Evolutionary conservation across 2,329 filamentous ascomycete genomes (phyloP).

Genomic region (Aquanectria penicillioides): DNA sequence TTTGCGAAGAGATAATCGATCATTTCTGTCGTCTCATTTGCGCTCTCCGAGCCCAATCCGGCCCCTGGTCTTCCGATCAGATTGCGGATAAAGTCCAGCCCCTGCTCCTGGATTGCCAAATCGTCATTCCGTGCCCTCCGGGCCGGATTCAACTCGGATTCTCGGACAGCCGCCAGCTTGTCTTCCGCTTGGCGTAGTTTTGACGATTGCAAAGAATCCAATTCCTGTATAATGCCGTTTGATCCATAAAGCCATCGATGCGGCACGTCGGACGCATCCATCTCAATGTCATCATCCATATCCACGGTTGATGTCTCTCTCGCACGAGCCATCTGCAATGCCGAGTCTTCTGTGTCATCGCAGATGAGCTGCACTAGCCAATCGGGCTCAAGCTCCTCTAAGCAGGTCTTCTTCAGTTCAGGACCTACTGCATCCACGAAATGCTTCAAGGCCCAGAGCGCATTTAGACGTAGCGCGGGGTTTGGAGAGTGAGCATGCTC

Average conservation of each 20-base stretch:
- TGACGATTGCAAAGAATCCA: constrained; percentile 50
- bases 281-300: constrained; percentile 68
- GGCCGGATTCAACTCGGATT: constrained; percentile 74
- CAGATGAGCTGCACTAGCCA: constrained; percentile 86
- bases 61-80: constrained; percentile 73
- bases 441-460: constrained; percentile 94
- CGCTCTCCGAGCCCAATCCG: constrained; percentile 60
- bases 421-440: constrained; percentile 78
- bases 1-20: constrained; percentile 84
- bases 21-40: constrained; percentile 71
- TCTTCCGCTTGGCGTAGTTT: constrained; percentile 61
- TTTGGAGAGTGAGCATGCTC: constrained; percentile 85
- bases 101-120: constrained; percentile 88
- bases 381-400: constrained; percentile 79
- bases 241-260: constrained; percentile 48
- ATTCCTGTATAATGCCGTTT: constrained; percentile 44
- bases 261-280: constrained; percentile 59
- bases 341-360: constrained; percentile 66
- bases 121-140: constrained; percentile 80
- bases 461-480: constrained; percentile 82
- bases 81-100: constrained; percentile 89
- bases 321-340: constrained; percentile 52
- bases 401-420: constrained; percentile 78
- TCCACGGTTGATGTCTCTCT: constrained; percentile 48
- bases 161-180: constrained; percentile 63